Evolutionary conservation across 1,284 basidiomycete genomes (phyloP).

Genomic region (Volvariella surrecta): DNA sequence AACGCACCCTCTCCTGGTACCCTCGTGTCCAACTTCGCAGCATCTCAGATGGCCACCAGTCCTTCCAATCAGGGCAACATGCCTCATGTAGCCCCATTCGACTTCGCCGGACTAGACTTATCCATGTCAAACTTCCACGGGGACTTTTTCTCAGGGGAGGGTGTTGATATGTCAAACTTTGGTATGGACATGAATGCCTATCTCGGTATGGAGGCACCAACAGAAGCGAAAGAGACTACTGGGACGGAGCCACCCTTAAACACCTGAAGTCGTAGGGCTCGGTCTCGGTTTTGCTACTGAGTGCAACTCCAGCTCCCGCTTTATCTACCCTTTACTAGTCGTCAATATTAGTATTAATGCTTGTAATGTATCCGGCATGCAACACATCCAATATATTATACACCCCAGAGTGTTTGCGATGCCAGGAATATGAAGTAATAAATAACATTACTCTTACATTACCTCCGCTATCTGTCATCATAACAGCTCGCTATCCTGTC

Average conservation of each 20-base stretch:
- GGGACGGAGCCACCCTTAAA: not conserved
- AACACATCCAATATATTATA: too few relatives aligned
- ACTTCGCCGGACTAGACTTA: constrained; percentile 31
- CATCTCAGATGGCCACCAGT: constrained; percentile 12
- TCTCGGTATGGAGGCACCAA: constrained; percentile 17
- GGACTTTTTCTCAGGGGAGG: constrained; percentile 25
- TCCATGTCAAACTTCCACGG: constrained; percentile 10
- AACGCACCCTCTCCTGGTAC: constrained; percentile 27
- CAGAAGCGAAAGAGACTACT: not conserved
- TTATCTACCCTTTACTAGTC: too few relatives aligned
- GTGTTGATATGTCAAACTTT: constrained; percentile 22
- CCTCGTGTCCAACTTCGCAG: constrained; percentile 27
- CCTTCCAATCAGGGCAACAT: constrained; percentile 3
- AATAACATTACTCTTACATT: constrained; percentile 4
- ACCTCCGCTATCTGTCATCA: too few relatives aligned
- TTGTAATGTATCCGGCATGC: too few relatives aligned
- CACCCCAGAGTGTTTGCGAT: too few relatives aligned
- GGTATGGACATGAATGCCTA: constrained; percentile 2
- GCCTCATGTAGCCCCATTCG: constrained; percentile 25
- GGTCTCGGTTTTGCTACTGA: too few relatives aligned
- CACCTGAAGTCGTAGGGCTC: too few relatives aligned
- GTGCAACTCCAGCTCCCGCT: too few relatives aligned
- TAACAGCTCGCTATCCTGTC: constrained; percentile 34
- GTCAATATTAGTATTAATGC: too few relatives aligned
- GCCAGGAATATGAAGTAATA: too few relatives aligned